phyloP scores from a whole-genome alignment of 148 eudicot genomes.

The Pouteria glomerata region DNA sequence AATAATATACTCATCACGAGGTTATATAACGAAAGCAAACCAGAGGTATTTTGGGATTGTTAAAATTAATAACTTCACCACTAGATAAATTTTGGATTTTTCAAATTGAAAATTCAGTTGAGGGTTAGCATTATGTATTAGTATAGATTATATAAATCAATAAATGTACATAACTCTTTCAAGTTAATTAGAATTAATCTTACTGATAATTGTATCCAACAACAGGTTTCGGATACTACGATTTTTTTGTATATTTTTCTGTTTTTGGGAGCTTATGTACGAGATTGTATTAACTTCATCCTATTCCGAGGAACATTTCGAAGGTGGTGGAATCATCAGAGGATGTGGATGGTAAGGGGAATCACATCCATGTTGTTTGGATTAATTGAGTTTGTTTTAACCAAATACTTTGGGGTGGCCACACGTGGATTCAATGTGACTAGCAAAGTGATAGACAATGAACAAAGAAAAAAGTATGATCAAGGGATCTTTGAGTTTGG shows the following conservation, averaged over 20 bases:
- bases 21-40: no score
- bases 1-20: no score
- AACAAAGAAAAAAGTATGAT: slow-evolving; percentile 40
- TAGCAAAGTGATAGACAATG: slow-evolving; percentile 34
- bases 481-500: slow-evolving; percentile 61
- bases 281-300: slow-evolving; percentile 38
- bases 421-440: slow-evolving; percentile 35
- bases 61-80: no score
- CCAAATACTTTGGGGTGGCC: slow-evolving; percentile 30
- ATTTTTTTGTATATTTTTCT: slow-evolving; percentile 38
- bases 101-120: no score
- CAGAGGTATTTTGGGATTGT: no score
- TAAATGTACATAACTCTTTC: no score
- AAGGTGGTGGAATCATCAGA: slow-evolving; percentile 58
- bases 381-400: slow-evolving; percentile 23
- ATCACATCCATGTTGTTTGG: slow-evolving; percentile 36
- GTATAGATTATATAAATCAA: no score
- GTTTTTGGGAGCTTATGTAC: slow-evolving; percentile 35
- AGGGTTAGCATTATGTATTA: no score
- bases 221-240: slow-evolving; percentile 35
- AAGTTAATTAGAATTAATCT: no score
- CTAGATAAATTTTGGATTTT: no score
- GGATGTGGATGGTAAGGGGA: slow-evolving; percentile 55
- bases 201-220: no score
- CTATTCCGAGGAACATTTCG: slow-evolving; percentile 30